Conservation (phyloP, 1,284 basidiomycete genomes). For the Anthracocystis walkeri region DNA sequence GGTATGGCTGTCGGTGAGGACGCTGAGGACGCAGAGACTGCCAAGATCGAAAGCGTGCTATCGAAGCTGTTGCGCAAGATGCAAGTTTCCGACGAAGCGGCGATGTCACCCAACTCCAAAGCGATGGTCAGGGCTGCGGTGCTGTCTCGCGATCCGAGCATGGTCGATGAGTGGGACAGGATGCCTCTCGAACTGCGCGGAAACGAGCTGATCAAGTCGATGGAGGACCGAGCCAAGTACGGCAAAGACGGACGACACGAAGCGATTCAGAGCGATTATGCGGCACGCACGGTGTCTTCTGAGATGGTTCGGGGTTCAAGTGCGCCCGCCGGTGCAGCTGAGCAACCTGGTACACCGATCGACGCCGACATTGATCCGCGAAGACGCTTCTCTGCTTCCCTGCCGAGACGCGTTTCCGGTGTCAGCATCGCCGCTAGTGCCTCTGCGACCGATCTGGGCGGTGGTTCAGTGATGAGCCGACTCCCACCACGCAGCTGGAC, state of each 20-base stretch:
- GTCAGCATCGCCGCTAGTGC: slow-evolving; percentile 30
- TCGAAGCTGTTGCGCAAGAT: slow-evolving; percentile 48
- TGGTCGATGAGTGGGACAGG: slow-evolving; percentile 38
- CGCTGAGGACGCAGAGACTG: slow-evolving; percentile 33
- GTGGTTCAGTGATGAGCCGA: slow-evolving; percentile 32
- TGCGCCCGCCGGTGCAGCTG: slow-evolving; percentile 20
- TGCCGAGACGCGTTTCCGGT: slow-evolving; percentile 31
- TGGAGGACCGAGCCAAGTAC: slow-evolving; percentile 38
- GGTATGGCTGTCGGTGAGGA: slow-evolving; percentile 10
- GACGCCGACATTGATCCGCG: slow-evolving; percentile 24
- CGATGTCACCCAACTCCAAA: slow-evolving; percentile 31
- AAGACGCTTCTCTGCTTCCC: slow-evolving; percentile 25
- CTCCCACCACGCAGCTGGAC: slow-evolving; percentile 57
- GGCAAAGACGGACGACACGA: slow-evolving; percentile 48
- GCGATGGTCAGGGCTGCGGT: slow-evolving; percentile 30
- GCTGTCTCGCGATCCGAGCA: slow-evolving; percentile 19
- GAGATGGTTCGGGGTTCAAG: slow-evolving; percentile 32
- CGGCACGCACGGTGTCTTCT: slow-evolving; percentile 4
- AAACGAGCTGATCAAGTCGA: slow-evolving; percentile 40
- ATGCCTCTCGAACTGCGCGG: slow-evolving; percentile 44
- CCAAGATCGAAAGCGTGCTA: slow-evolving; percentile 43
- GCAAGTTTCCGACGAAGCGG: slow-evolving; percentile 29
- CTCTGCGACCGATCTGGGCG: slow-evolving; percentile 32
- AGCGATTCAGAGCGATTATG: slow-evolving; percentile 31
- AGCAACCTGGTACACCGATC: slow-evolving; percentile 6